Evolutionary conservation across 352 stramenopile species (phyloP).

Genomic region (Phytophthora pistaciae): DNA sequence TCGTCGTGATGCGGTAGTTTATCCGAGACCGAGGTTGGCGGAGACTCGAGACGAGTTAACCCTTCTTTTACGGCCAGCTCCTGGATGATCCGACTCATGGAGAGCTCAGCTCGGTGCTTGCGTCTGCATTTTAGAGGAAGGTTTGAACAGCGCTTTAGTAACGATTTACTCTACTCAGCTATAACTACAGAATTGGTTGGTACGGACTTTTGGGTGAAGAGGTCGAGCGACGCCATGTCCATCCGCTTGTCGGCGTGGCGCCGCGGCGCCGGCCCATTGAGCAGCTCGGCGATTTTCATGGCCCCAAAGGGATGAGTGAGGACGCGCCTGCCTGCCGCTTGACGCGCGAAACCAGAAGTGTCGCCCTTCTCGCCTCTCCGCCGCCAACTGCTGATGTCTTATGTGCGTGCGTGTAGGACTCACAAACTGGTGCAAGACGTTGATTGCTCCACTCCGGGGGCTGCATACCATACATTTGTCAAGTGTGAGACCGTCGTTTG

Average conservation of each 20-base stretch:
- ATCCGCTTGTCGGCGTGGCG: constrained; percentile 35
- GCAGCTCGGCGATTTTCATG: constrained; percentile 52
- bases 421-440: background rate
- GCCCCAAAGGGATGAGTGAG: background rate
- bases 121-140: constrained; percentile 27
- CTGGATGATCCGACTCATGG: constrained; percentile 62
- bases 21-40: constrained; percentile 2
- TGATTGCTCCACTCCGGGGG: constrained; percentile 11
- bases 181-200: background rate
- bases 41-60: background rate
- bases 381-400: constrained; percentile 47
- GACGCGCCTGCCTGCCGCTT: constrained; percentile 5
- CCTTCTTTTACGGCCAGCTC: constrained; percentile 32
- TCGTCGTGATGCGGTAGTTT: constrained; percentile 4
- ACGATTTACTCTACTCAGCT: background rate
- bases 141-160: too few species aligned
- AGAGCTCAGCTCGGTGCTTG: constrained; percentile 44
- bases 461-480: constrained; percentile 30
- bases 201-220: constrained; percentile 49
- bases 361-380: constrained; percentile 3
- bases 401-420: constrained; percentile 1
- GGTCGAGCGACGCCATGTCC: constrained; percentile 69
- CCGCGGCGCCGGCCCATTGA: constrained; percentile 26
- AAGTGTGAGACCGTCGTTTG: constrained; percentile 1
- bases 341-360: constrained; percentile 33